A percentile compares a stretch with the other conserved stretches of the same genome.
Conservation (phyloP, 495 filamentous ascomycete genomes). For the Penicillium canescens region DNA sequence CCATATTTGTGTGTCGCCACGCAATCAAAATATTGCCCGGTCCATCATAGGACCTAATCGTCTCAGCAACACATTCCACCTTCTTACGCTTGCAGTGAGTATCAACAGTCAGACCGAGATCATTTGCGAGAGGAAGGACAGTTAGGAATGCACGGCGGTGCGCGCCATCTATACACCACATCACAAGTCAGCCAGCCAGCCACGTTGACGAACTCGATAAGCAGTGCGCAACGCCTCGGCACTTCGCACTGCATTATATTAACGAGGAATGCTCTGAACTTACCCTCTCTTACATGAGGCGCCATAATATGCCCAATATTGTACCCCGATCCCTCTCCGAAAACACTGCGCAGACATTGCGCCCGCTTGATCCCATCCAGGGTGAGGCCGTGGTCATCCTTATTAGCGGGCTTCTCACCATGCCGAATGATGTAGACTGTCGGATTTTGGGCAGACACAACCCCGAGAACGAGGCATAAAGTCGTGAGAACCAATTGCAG, state of each 20-base stretch:
- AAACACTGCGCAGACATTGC: conserved; percentile 45
- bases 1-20: conserved; percentile 32
- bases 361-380: conserved; percentile 43
- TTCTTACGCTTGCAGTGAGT: conserved; percentile 35
- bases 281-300: conserved; percentile 30
- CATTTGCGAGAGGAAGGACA: conserved; percentile 45
- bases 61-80: conserved; percentile 23
- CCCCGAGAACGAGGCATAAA: background rate
- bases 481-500: background rate
- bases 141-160: conserved; percentile 49
- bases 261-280: conserved; percentile 2
- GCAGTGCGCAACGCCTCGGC: background rate
- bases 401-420: conserved; percentile 49
- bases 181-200: background rate
- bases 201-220: background rate
- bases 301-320: conserved; percentile 52
- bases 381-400: conserved; percentile 39
- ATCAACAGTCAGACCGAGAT: conserved; percentile 48
- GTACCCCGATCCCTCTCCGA: conserved; percentile 42
- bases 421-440: conserved; percentile 55
- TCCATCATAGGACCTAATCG: conserved; percentile 20
- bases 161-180: conserved; percentile 38
- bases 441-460: conserved; percentile 10
- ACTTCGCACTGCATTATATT: background rate
- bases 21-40: conserved; percentile 33